These are phyloP conservation scores for Irineochytrium annulatum DNA, from an alignment of 192 early-diverging fungal species.

Conservation along the genomic window DNA sequence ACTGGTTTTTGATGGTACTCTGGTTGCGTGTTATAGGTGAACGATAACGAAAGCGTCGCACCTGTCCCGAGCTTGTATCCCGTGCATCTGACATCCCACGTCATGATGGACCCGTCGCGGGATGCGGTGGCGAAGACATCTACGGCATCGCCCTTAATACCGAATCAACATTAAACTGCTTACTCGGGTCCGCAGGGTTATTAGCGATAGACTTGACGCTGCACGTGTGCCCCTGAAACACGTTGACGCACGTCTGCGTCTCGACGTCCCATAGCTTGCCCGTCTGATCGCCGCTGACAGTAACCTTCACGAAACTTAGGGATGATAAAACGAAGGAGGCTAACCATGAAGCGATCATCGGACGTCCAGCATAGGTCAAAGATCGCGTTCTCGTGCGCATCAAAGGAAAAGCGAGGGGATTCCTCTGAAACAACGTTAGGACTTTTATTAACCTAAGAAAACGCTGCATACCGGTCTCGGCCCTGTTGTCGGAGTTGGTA, in stretches of 20 bases:
- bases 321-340: slow-evolving; percentile 3
- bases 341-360: slow-evolving; percentile 63
- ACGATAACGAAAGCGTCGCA: background rate
- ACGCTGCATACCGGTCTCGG: background rate
- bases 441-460: background rate
- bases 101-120: slow-evolving; percentile 68
- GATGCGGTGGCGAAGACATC: slow-evolving; percentile 65
- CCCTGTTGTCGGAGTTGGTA: slow-evolving; percentile 36
- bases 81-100: slow-evolving; percentile 73
- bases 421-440: background rate
- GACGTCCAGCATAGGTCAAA: slow-evolving; percentile 76
- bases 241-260: slow-evolving; percentile 42
- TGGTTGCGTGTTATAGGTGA: slow-evolving; percentile 1
- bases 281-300: slow-evolving; percentile 74
- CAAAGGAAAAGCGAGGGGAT: slow-evolving; percentile 27
- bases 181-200: slow-evolving; percentile 54
- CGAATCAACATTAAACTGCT: slow-evolving; percentile 21
- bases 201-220: slow-evolving; percentile 69
- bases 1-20: slow-evolving; percentile 35
- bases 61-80: slow-evolving; percentile 34
- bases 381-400: slow-evolving; percentile 74
- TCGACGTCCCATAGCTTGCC: slow-evolving; percentile 75
- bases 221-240: slow-evolving; percentile 62
- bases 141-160: slow-evolving; percentile 14
- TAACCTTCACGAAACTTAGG: slow-evolving; percentile 38